Conservation (phyloP, 2,329 filamentous ascomycete species). For the Colletotrichum ledebouriae region DNA sequence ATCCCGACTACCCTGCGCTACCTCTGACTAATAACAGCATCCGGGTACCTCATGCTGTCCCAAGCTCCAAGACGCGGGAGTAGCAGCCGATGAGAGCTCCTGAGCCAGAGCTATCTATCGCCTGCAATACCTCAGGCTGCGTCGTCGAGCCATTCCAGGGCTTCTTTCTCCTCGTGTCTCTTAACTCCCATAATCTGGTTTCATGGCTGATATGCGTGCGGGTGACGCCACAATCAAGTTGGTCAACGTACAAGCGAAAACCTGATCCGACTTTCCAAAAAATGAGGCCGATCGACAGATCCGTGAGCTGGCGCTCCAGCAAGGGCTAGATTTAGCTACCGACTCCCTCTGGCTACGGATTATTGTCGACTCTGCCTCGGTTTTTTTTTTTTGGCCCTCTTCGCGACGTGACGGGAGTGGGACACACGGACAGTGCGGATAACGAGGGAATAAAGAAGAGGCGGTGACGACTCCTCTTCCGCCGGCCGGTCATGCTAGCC, state of each 20-base stretch:
- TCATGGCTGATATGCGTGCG: conserved; percentile 23
- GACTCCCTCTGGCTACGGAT: conserved; percentile 24
- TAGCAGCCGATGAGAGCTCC: conserved; percentile 1
- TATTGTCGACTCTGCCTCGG: conserved; percentile 30
- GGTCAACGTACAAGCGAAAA: conserved; percentile 39
- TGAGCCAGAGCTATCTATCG: conserved; percentile 17
- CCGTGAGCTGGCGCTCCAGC: conserved; percentile 40
- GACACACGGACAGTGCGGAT: conserved; percentile 42
- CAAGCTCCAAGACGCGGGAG: conserved; percentile 31
- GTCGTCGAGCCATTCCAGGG: conserved; percentile 20
- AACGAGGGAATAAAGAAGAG: conserved; percentile 28
- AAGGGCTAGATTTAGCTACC: conserved; percentile 39
- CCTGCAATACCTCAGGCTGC: not conserved
- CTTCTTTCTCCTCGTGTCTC: conserved; percentile 1
- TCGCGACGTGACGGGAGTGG: conserved; percentile 35
- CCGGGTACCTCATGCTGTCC: conserved; percentile 13
- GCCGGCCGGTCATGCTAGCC: conserved; percentile 29
- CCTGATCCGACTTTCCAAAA: conserved; percentile 36
- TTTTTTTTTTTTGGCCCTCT: conserved; percentile 12
- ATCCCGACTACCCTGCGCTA: conserved; percentile 17
- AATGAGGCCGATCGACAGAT: conserved; percentile 41
- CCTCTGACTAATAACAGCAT: not conserved
- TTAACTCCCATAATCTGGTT: conserved; percentile 22
- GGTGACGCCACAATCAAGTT: conserved; percentile 39
- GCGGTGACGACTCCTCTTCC: conserved; percentile 38